Conservation (phyloP, 495 filamentous ascomycete genomes). For the Diplogelasinospora grovesii region DNA sequence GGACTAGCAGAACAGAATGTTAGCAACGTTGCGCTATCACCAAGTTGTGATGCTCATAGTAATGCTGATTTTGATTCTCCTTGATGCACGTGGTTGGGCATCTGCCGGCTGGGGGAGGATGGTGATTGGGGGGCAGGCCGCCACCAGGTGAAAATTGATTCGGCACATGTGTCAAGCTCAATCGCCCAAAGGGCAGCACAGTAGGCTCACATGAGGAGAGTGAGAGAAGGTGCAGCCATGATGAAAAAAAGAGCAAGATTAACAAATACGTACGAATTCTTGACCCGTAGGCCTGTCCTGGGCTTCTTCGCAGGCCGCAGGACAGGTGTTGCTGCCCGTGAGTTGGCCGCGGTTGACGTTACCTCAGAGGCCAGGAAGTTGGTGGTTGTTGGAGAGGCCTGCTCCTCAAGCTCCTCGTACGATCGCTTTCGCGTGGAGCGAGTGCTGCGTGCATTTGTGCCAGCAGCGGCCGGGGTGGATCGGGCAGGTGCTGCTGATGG, state of each 20-base stretch:
- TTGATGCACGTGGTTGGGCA: too few species aligned
- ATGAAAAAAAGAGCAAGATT: constrained; percentile 1
- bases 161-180: too few species aligned
- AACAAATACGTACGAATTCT: constrained; percentile 66
- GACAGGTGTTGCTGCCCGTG: constrained; percentile 51
- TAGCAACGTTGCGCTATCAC: not conserved
- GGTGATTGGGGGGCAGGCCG: too few species aligned
- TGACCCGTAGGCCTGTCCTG: constrained; percentile 54
- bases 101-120: too few species aligned
- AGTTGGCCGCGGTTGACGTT: constrained; percentile 39
- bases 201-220: too few species aligned
- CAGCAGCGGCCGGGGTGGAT: constrained; percentile 15
- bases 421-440: constrained; percentile 37
- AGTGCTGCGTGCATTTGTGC: constrained; percentile 28
- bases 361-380: constrained; percentile 32
- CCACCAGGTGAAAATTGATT: too few species aligned
- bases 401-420: constrained; percentile 40
- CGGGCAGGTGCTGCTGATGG: constrained; percentile 15
- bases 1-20: constrained; percentile 29
- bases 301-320: constrained; percentile 48
- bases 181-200: too few species aligned
- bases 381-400: constrained; percentile 38
- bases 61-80: too few species aligned
- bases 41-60: too few species aligned
- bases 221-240: too few species aligned